Conservation (phyloP, 2,329 filamentous ascomycete genomes). For the Rutstroemia sp. region DNA sequence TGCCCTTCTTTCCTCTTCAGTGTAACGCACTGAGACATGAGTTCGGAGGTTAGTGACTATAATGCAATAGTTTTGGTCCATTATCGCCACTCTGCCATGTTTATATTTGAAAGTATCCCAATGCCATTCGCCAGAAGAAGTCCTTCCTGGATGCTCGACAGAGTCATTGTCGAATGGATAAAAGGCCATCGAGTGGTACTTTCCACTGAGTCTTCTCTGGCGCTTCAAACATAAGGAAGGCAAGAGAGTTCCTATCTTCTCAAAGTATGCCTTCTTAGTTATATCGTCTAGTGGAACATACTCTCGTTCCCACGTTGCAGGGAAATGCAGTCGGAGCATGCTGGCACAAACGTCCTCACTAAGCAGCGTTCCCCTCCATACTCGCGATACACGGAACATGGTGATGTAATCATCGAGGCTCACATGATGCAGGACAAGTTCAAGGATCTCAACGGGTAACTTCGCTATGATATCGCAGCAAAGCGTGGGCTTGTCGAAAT, state of each 20-base stretch:
- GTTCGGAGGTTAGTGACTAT: neutral
- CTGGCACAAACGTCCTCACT: constrained; percentile 12
- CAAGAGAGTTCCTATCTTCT: neutral
- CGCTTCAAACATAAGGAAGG: neutral
- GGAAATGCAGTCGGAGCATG: constrained; percentile 17
- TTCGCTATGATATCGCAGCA: neutral
- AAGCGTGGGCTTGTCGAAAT: constrained; percentile 7
- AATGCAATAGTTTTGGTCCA: neutral
- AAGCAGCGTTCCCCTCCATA: constrained; percentile 20
- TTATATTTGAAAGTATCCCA: neutral
- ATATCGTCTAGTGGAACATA: neutral
- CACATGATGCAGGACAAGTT: constrained; percentile 15
- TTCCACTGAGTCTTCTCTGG: neutral
- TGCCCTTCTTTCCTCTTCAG: neutral
- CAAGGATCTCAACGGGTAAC: constrained; percentile 20
- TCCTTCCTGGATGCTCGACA: neutral
- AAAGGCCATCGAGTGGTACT: neutral
- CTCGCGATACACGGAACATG: constrained; percentile 17
- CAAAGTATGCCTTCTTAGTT: neutral
- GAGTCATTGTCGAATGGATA: neutral
- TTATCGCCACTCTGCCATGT: neutral
- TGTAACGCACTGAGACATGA: neutral
- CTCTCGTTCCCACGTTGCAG: neutral
- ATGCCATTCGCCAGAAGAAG: too few relatives aligned
- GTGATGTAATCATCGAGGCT: constrained; percentile 20